These are phyloP conservation scores for Sporothrix globosa DNA, from an alignment of 2,329 filamentous ascomycete genomes.

Conservation along the genomic window DNA sequence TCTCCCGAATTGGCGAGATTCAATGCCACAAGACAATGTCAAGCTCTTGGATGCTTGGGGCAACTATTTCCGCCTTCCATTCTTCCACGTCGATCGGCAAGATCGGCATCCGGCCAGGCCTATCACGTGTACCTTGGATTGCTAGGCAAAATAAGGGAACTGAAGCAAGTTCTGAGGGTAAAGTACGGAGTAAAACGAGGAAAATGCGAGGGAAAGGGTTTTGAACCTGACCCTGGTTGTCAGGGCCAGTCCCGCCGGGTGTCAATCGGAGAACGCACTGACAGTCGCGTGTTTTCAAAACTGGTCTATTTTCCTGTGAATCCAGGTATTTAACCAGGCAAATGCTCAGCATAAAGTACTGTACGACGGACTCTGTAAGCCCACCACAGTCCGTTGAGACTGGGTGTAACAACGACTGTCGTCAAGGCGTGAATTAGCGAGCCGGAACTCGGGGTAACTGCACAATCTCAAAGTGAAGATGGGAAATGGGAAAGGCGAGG, in stretches of 20 bases:
- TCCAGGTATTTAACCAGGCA: background rate
- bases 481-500: constrained; percentile 6
- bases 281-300: constrained; percentile 18
- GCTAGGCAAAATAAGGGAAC: background rate
- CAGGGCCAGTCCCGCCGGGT: background rate
- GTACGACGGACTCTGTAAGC: background rate
- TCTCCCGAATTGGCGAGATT: background rate
- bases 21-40: background rate
- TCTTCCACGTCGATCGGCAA: constrained; percentile 20
- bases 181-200: background rate
- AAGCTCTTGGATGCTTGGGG: background rate
- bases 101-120: constrained; percentile 18
- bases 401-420: background rate
- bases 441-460: no score
- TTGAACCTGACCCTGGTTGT: constrained; percentile 6
- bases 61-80: background rate
- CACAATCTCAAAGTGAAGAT: background rate
- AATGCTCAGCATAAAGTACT: background rate
- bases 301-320: background rate
- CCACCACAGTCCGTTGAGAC: constrained; percentile 5
- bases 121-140: constrained; percentile 21
- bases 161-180: background rate
- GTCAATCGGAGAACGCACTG: constrained; percentile 1
- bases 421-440: background rate
- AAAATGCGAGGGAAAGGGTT: background rate